Evolutionary conservation across 2,329 filamentous ascomycete genomes (phyloP), one percentile per base, ranked within the genome.

Genomic region (Zarea fungicola): DNA sequence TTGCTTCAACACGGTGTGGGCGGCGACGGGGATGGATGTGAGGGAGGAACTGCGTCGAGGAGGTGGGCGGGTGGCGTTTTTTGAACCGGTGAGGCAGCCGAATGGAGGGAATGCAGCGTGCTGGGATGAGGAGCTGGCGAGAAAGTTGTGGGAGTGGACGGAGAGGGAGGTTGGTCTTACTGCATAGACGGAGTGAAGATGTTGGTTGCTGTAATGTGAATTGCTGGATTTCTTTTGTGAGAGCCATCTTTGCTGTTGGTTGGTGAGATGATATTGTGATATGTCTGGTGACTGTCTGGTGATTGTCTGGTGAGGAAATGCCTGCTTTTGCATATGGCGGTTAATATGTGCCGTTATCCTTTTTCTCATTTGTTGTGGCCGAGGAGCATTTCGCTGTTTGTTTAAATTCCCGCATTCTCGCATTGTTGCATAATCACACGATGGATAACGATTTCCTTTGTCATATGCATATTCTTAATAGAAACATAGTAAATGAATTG

Each of bases 121-220:
- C 29, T 57, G 54, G 41, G 58, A 63, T 49, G 56, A 62, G 32
- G 52, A 60, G 4, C 45, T 71, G 44, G 65, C 59, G 2, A 60
- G 56, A 43, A 55, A 60, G 57, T 42, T 73, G 50, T 72, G 68
- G 68, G 55, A 63, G 19, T 72, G 68, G 66, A 71, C 68, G 8
- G 56, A 64, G 29, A 53, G 54, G 22, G 58, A 29, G n/a, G 41
- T 50, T 28, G 48, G 48, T 28, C 34, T 50, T 18, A 42, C 22
- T 25, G 46, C 46, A 23, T 42, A 49, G 31, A 7, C 31, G 18
- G n/a, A 25, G n/a, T 23, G 9, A 8, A 21, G 22, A 14, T 9
- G 6, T 21, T 22, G 22, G 6, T n/a, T 19, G 11, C 25, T 19
- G 16, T 22, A 25, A n/a, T 32, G 7, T 28, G 21, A 16, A 19